These are phyloP conservation scores for Nicotiana paniculata DNA, from an alignment of 257 asterid genomes.

Conservation along the genomic window DNA sequence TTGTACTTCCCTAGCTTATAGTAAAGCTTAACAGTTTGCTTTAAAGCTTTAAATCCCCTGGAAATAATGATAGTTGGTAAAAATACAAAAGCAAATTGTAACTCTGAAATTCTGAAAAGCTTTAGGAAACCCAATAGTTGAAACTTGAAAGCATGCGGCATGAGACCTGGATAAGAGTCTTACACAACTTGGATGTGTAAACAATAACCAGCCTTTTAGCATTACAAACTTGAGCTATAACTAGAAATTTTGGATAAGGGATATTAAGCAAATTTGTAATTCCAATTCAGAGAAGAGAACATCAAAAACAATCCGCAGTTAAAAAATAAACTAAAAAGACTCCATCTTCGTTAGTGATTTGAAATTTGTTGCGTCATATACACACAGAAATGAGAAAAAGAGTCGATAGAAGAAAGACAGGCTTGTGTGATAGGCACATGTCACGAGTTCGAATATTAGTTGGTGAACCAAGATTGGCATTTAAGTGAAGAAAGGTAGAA, in stretches of 20 bases:
- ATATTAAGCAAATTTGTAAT: neutral
- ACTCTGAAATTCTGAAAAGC: neutral
- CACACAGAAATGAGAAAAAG: neutral
- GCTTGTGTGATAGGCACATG: neutral
- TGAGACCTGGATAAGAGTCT: neutral
- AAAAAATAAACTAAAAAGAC: neutral
- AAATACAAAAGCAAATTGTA: no score
- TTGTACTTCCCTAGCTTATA: slow-evolving; percentile 78
- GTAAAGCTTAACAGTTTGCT: slow-evolving; percentile 89
- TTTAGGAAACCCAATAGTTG: neutral
- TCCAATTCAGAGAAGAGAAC: neutral
- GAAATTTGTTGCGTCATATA: neutral
- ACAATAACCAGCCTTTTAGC: neutral
- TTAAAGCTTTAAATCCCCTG: slow-evolving; percentile 97
- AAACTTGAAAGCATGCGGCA: neutral
- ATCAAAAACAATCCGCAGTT: neutral
- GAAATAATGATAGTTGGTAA: neutral
- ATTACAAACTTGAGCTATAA: neutral
- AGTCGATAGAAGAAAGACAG: neutral
- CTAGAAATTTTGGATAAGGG: neutral
- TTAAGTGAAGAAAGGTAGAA: neutral
- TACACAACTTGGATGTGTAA: neutral
- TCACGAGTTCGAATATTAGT: neutral
- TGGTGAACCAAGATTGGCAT: neutral
- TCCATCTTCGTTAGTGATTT: neutral